Conservation (phyloP, 208 protist species). For the Crithidia thermophila region DNA sequence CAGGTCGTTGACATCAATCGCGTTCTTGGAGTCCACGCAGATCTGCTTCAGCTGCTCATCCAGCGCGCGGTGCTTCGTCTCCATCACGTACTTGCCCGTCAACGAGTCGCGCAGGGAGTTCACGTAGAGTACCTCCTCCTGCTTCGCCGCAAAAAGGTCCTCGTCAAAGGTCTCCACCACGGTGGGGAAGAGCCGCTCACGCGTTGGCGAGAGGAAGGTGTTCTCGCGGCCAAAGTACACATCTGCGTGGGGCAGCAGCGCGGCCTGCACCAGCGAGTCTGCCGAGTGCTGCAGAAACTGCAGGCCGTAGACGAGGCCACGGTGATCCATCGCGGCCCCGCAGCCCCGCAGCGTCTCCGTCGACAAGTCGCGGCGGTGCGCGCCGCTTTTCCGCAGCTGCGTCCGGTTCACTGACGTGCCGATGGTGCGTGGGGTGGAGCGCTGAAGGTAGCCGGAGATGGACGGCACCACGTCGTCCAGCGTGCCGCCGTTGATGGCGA, state of each 20-base stretch:
- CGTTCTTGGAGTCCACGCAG: slow-evolving; percentile 24
- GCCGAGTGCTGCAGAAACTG: slow-evolving; percentile 63
- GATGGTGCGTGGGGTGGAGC: slow-evolving; percentile 36
- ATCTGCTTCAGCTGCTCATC: slow-evolving; percentile 34
- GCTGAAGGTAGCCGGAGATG: slow-evolving; percentile 52
- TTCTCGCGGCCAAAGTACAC: slow-evolving; percentile 43
- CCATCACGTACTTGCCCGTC: slow-evolving; percentile 34
- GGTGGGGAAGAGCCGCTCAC: slow-evolving; percentile 60
- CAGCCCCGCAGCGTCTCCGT: slow-evolving; percentile 74
- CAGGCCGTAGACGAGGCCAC: slow-evolving; percentile 74
- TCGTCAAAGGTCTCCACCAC: slow-evolving; percentile 55
- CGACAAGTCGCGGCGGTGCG: slow-evolving; percentile 58
- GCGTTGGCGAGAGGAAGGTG: slow-evolving; percentile 23
- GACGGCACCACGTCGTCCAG: slow-evolving; percentile 76
- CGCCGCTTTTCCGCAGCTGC: slow-evolving; percentile 9
- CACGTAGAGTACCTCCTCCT: slow-evolving; percentile 41
- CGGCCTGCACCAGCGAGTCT: slow-evolving; percentile 62
- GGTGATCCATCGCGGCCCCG: slow-evolving; percentile 67
- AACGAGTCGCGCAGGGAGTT: slow-evolving; percentile 25
- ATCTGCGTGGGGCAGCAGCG: slow-evolving; percentile 45
- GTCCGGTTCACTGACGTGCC: slow-evolving; percentile 25
- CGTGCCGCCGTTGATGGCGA: slow-evolving; percentile 72
- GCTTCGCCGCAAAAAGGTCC: slow-evolving; percentile 8
- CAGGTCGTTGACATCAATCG: slow-evolving; percentile 55
- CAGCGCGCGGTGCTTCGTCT: slow-evolving; percentile 16